Evolutionary conservation across 345 rosid genomes (phyloP), one percentile per base, ranked within the genome.

Genomic region (Turritis glabra): DNA sequence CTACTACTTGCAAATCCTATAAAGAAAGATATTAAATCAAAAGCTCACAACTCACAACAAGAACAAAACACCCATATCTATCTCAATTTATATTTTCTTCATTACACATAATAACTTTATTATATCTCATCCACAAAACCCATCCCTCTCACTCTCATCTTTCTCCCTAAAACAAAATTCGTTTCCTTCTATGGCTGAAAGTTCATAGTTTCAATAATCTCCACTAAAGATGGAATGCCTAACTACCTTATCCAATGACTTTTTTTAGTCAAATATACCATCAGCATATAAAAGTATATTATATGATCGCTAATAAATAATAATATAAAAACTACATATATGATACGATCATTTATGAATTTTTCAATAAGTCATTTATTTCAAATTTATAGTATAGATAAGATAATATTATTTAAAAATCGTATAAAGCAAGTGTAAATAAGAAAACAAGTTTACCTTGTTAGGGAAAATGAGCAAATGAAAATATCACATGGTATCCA

Each of bases 171-270:
- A 59, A 53, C 61, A 58, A 35, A 64, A 21, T 55, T 47, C 25
- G 5, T 69, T 70, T 27, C 46, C 56, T 76, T 52, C 33, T 62
- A 55, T 76, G 53, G 66, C 80, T 55, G 10, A 27, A 56, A 64
- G 35, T 77, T 77, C 53, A 35, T 64, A 64, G 62, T 77, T 64
- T 56, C 40, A 32, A 17, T 46, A 37, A 47, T 64, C 67, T 77
- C 76, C 61, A 63, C 40, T 55, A 46, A 44, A 29, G 30, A 69
- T 62, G 53, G 53, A 69, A 48, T 59, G 56, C 69, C 29, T 77
- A 55, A 71, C 76, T 63, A 46, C 72, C 80, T 64, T 70, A 70
- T 70, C 80, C 67, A 70, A 7, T 46, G 30, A 23, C 40, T 72
- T 72, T 37, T 22, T 55, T 13, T 11, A 4, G 12, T 29, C 44